These are phyloP conservation scores for Corymbia citriodora DNA, from an alignment of 441 rosid species.

Conservation along the genomic window DNA sequence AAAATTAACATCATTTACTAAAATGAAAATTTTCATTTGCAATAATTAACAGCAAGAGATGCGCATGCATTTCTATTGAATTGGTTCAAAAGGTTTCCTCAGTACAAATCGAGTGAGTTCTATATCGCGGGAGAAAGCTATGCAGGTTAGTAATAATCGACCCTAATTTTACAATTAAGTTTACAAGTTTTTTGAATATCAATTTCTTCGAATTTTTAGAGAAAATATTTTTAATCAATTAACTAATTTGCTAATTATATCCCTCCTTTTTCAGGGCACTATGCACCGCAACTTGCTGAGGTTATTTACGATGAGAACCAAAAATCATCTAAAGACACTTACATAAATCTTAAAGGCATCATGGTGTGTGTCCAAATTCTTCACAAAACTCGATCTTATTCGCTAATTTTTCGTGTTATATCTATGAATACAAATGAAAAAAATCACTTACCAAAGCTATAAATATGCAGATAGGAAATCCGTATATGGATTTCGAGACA, in stretches of 20 bases:
- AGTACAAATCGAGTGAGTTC: slow-evolving; percentile 10
- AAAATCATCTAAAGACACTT: background rate
- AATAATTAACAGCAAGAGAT: background rate
- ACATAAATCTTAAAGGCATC: background rate
- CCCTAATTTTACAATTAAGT: background rate
- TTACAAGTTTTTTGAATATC: background rate
- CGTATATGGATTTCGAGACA: background rate
- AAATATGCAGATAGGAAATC: slow-evolving; percentile 11
- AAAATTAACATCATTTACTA: background rate
- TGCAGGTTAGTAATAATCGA: slow-evolving; percentile 6
- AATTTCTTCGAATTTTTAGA: background rate
- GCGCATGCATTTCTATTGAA: slow-evolving; percentile 15
- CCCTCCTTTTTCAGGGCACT: background rate
- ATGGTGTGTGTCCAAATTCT: background rate
- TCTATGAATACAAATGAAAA: background rate
- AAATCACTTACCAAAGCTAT: too few relatives aligned
- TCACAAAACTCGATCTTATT: background rate
- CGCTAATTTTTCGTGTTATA: background rate
- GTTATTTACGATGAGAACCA: background rate
- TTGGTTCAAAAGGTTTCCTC: slow-evolving; percentile 21
- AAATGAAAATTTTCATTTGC: background rate
- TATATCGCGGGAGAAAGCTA: slow-evolving; percentile 27
- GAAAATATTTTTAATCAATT: background rate
- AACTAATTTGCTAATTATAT: too few relatives aligned
- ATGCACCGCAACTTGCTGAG: background rate